A percentile compares a stretch with the other conserved stretches of the same genome.
Evolutionary conservation across 2,329 filamentous ascomycete species (phyloP).

Genomic region (Pyrenophora seminiperda): DNA sequence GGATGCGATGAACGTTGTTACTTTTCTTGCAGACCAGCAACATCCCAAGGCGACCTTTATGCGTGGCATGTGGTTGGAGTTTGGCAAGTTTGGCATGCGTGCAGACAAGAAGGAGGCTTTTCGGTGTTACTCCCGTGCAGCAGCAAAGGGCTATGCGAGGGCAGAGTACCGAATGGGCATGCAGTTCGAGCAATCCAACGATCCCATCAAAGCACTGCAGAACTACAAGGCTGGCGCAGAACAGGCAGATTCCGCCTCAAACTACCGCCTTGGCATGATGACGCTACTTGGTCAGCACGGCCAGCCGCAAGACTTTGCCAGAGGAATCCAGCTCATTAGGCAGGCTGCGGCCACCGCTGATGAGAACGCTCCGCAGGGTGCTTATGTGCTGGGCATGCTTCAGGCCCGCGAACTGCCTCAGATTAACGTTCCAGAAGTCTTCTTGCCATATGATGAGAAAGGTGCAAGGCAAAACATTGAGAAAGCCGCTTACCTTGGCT

Average conservation of each 20-base stretch:
- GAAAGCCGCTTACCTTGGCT: conserved; percentile 93
- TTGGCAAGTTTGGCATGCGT: conserved; percentile 90
- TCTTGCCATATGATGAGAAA: conserved; percentile 72
- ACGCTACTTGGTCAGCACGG: conserved; percentile 91
- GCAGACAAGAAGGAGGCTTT: conserved; percentile 96
- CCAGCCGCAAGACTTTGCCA: conserved; percentile 77
- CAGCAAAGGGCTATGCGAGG: conserved; percentile 81
- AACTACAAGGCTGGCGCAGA: conserved; percentile 86
- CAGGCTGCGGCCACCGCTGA: conserved; percentile 85
- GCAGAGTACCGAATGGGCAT: conserved; percentile 98
- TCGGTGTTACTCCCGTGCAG: conserved; percentile 80
- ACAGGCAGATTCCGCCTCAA: conserved; percentile 84
- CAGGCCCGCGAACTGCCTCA: conserved; percentile 90
- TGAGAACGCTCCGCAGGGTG: conserved; percentile 94
- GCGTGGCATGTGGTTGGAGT: conserved; percentile 95
- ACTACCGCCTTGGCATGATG: conserved; percentile 94
- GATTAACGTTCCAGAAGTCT: conserved; percentile 75
- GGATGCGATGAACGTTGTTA: conserved; percentile 90
- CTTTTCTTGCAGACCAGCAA: conserved; percentile 85
- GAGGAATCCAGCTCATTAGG: conserved; percentile 81
- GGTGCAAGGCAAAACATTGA: conserved; percentile 87
- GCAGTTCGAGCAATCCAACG: conserved; percentile 95
- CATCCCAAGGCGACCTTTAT: conserved; percentile 96
- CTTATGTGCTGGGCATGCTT: conserved; percentile 95
- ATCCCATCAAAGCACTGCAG: conserved; percentile 85